Evolutionary conservation across 176 grass and related monocot species (phyloP).

Genomic region (Triticum dicoccoides): DNA sequence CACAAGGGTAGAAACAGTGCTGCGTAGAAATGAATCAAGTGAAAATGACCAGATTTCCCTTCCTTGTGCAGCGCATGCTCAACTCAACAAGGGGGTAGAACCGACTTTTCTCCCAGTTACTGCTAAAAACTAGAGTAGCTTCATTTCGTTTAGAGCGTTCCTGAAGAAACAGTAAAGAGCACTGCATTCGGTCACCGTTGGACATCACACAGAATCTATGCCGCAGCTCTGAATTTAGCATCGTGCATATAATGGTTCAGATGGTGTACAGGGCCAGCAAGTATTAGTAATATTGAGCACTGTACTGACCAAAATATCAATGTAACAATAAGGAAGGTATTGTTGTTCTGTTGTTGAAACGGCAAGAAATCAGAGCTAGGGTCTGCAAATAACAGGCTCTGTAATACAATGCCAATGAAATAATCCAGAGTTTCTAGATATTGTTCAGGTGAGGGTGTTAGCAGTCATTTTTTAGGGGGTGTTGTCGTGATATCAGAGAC

Average conservation of each 20-base stretch:
- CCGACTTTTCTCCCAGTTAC: not conserved
- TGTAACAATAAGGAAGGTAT: conserved; percentile 16
- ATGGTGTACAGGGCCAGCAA: conserved; percentile 20
- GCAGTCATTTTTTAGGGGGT: conserved; percentile 25
- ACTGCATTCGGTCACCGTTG: conserved; percentile 1
- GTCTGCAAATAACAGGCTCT: conserved; percentile 20
- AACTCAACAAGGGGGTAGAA: not conserved
- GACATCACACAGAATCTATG: not conserved
- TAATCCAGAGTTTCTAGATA: conserved; percentile 8
- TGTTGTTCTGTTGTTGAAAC: conserved; percentile 38
- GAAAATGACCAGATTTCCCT: not conserved
- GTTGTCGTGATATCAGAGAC: conserved; percentile 30
- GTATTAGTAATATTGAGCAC: conserved; percentile 20
- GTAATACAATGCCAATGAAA: conserved; percentile 32
- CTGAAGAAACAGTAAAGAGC: not conserved
- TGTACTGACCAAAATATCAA: conserved; percentile 12
- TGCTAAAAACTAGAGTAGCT: not conserved
- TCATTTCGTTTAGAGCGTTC: not conserved
- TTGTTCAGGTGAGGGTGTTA: not conserved
- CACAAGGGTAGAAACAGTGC: not conserved
- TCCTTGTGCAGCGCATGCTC: not conserved
- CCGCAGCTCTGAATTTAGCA: not conserved
- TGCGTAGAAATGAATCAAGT: not conserved
- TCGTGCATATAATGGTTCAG: conserved; percentile 5
- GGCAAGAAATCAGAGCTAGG: conserved; percentile 27